Base-by-base conservation (phyloP, 2,329 filamentous ascomycete species). In the Diaporthe sp. region DNA sequence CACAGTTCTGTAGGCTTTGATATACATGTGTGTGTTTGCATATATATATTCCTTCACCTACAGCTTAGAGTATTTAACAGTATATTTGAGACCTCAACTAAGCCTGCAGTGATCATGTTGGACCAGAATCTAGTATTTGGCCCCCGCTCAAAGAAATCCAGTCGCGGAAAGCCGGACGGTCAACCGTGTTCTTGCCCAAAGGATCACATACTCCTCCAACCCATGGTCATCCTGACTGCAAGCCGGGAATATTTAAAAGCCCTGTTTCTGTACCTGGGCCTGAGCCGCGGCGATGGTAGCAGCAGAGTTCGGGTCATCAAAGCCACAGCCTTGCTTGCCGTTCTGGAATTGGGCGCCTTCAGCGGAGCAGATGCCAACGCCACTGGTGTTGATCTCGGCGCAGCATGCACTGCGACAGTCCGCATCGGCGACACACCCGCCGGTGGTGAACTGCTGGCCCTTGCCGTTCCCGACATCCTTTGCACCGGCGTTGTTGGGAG, bases 251-350 rank as follows among this genome's bases (percentile, higher is more conserved):
- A 5, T 70, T 75, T 79, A 83, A 57, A 83, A 83, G 0, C 81
- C 81, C 78, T 83, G 81, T 76, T 79, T 81, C 63, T 75, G 70
- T 47, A 83, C 81, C 79, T 83, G 81, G 1, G 80, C 82, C 79
- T 83, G 72, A 17, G 82, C 82, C 0, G 79, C 80, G 5, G 80
- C 80, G 72, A 83, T 82, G 10, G 82, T 82, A 3, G 77, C 73
- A 1, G 75, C 76, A 12, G 82, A 76, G 71, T 83, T 81, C 65
- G 82, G 81, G 76, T 83, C 82, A 58, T 78, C 79, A 75, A 83
- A 83, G 74, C 79, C 78, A 76, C 82, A 83, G 57, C 82, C 82
- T n/a, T 78, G 77, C 81, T 83, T 83, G 73, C 82, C 82, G 78
- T 81, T 81, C 78, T 83, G 82, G 75, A 79, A 79, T 72, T 79